These are phyloP conservation scores for Stachybotrys elegans DNA, from an alignment of 2,329 filamentous ascomycete species.

Conservation along the genomic window DNA sequence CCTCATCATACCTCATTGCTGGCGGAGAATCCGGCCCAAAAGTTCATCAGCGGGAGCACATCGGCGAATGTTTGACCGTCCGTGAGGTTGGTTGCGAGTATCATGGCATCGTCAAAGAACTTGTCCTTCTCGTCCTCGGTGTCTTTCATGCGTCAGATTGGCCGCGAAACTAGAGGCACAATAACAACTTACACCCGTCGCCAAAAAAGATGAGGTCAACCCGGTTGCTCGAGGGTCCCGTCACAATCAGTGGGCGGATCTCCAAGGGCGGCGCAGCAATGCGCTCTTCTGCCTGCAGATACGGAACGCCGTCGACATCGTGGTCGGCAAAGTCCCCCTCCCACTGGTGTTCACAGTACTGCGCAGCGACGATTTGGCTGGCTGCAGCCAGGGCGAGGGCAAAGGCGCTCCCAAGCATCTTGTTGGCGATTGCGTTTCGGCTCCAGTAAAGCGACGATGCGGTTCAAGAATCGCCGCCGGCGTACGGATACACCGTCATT, in stretches of 20 bases:
- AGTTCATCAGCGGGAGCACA: slow-evolving; percentile 22
- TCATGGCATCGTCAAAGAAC: slow-evolving; percentile 22
- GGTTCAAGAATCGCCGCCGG: too few relatives aligned
- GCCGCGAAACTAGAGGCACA: background rate
- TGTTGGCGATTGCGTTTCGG: too few relatives aligned
- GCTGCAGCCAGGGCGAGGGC: background rate
- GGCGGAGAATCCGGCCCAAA: slow-evolving; percentile 23
- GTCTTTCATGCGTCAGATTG: slow-evolving; percentile 10
- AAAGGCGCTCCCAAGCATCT: too few relatives aligned
- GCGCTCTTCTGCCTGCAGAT: slow-evolving; percentile 13
- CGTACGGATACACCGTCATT: too few relatives aligned
- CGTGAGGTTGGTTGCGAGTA: slow-evolving; percentile 19
- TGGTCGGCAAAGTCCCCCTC: slow-evolving; percentile 19
- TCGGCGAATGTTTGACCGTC: slow-evolving; percentile 23
- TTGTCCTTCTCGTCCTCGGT: slow-evolving; percentile 24
- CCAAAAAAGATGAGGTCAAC: slow-evolving; percentile 25
- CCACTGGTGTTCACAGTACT: slow-evolving; percentile 25
- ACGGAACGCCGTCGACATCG: slow-evolving; percentile 14
- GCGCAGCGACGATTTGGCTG: slow-evolving; percentile 9
- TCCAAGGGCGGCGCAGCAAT: slow-evolving; percentile 20
- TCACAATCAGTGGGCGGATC: slow-evolving; percentile 24
- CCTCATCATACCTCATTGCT: slow-evolving; percentile 18
- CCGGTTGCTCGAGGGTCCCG: slow-evolving; percentile 21
- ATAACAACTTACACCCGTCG: slow-evolving; percentile 19
- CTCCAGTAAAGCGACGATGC: too few relatives aligned